A percentile compares a stretch with the other conserved stretches of the same genome.
phyloP scores from a whole-genome alignment of 768 basidiomycete genomes.

The Podaxis pistillaris region DNA sequence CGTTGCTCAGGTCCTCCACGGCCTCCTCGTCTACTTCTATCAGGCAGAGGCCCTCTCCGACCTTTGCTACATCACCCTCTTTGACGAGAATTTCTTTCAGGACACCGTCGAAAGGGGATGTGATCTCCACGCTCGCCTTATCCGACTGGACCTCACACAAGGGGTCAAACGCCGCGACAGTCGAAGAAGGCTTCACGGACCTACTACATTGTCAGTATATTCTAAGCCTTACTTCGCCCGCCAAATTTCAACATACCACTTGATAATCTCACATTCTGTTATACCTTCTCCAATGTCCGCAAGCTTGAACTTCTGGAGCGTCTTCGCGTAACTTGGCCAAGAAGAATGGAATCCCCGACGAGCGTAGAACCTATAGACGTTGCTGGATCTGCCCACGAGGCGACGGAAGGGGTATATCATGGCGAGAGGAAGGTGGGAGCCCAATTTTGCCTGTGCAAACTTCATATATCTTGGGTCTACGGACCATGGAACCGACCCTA shows the following conservation, averaged over 20 bases:
- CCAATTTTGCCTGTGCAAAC: not conserved
- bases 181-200: constrained; percentile 54
- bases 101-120: constrained; percentile 79
- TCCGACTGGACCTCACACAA: constrained; percentile 88
- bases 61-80: constrained; percentile 83
- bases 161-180: constrained; percentile 63
- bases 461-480: not conserved
- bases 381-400: constrained; percentile 6
- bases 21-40: constrained; percentile 77
- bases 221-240: too few species aligned
- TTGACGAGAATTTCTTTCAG: constrained; percentile 70
- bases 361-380: constrained; percentile 3
- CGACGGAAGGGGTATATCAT: constrained; percentile 14
- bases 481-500: constrained; percentile 14
- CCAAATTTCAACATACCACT: constrained; percentile 54
- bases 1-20: constrained; percentile 19
- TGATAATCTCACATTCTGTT: constrained; percentile 86
- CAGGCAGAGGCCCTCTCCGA: constrained; percentile 72
- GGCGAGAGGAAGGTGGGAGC: not conserved
- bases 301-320: constrained; percentile 59
- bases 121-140: constrained; percentile 91
- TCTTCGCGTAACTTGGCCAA: constrained; percentile 7
- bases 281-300: constrained; percentile 91
- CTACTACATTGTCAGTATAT: constrained; percentile 33
- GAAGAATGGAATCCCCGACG: constrained; percentile 5